Conservation (phyloP, 2,329 filamentous ascomycete genomes). For the Xylaria sp. region DNA sequence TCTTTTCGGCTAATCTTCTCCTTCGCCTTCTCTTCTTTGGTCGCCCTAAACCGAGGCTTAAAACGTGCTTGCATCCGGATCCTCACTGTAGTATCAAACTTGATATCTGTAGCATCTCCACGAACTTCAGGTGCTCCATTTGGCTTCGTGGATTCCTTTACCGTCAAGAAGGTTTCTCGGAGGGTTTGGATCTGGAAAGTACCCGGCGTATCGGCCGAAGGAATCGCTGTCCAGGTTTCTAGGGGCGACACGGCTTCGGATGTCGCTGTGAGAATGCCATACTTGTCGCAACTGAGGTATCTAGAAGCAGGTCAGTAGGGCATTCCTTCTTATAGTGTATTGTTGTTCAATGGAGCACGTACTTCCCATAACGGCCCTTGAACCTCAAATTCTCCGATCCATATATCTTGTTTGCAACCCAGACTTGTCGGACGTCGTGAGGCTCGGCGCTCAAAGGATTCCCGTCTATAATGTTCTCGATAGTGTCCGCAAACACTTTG, state of each 20-base stretch:
- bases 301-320: constrained; percentile 45
- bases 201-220: constrained; percentile 65
- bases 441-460: constrained; percentile 87
- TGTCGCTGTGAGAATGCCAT: constrained; percentile 75
- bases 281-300: constrained; percentile 84
- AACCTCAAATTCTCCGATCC: constrained; percentile 83
- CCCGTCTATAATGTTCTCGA: constrained; percentile 88
- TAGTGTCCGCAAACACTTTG: constrained; percentile 76
- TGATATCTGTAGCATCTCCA: constrained; percentile 71
- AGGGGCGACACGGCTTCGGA: constrained; percentile 81
- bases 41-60: constrained; percentile 79
- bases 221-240: constrained; percentile 76
- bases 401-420: constrained; percentile 82
- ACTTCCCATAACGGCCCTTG: constrained; percentile 89
- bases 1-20: constrained; percentile 87
- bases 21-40: constrained; percentile 79
- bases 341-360: constrained; percentile 29
- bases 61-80: constrained; percentile 95
- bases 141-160: constrained; percentile 57
- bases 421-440: constrained; percentile 94
- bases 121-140: constrained; percentile 65
- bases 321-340: background rate
- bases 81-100: constrained; percentile 72
- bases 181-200: constrained; percentile 77
- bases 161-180: constrained; percentile 69